These are phyloP conservation scores for Catunica adiposa DNA, from an alignment of 2,329 filamentous ascomycete species.

Conservation along the genomic window DNA sequence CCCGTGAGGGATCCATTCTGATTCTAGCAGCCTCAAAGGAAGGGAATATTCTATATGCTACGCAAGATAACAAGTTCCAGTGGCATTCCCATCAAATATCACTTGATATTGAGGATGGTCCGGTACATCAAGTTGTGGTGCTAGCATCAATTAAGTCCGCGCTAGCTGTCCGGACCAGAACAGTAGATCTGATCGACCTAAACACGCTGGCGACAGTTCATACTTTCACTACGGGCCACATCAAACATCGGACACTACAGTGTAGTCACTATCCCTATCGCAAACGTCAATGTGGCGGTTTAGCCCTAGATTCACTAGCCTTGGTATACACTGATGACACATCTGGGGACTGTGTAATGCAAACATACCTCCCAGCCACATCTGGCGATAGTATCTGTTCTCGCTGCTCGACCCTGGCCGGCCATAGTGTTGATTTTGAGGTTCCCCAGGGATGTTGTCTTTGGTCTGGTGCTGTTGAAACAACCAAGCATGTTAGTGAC, in stretches of 20 bases:
- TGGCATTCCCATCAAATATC: constrained; percentile 36
- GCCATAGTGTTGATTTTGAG: constrained; percentile 23
- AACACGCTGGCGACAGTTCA: constrained; percentile 34
- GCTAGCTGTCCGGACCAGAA: constrained; percentile 39
- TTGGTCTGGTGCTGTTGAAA: constrained; percentile 36
- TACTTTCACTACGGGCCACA: constrained; percentile 41
- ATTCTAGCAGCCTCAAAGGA: constrained; percentile 3
- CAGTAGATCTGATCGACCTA: constrained; percentile 41
- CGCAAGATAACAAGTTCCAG: constrained; percentile 15
- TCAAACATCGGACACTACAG: constrained; percentile 42
- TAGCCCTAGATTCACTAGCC: constrained; percentile 44
- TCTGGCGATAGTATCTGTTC: constrained; percentile 42
- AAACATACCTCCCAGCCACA: constrained; percentile 40
- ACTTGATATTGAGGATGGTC: constrained; percentile 18
- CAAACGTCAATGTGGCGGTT: constrained; percentile 35
- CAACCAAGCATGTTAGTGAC: constrained; percentile 37
- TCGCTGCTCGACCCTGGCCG: constrained; percentile 17
- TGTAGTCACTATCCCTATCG: constrained; percentile 39
- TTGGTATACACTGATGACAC: constrained; percentile 45
- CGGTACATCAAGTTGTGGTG: constrained; percentile 37
- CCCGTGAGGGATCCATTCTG: background rate
- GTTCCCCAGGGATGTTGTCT: constrained; percentile 29
- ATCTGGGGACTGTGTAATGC: constrained; percentile 45
- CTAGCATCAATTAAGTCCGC: constrained; percentile 42
- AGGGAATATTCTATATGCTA: background rate